Base-by-base conservation (phyloP, 208 protist genomes). In the Wallacemonas sp. region DNA sequence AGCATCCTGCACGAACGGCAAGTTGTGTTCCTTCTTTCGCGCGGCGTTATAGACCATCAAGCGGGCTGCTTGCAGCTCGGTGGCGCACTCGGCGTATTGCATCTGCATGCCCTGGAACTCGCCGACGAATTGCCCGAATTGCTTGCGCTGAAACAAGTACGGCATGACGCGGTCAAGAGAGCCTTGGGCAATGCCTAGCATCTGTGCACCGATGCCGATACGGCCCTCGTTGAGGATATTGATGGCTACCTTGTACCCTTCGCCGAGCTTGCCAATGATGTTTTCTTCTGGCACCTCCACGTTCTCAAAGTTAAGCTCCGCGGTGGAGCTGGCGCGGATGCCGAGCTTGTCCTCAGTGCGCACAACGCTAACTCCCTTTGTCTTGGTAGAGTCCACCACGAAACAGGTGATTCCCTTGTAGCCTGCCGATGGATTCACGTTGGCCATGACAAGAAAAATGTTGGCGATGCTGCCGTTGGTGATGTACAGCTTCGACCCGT, bases 341-440 rank as follows among this genome's bases (percentile, higher is more conserved):
- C 97, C 91, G 0, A 98, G 76, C 69, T 99, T 98, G 63, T 98
- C 78, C 74, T 98, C 97, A 15, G 95, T 95, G 30, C 93, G 93
- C 36, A 95, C 97, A 41, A 99, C 80, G 5, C 52, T 79, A 9
- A 98, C 42, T 37, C 97, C 97, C 0, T 84, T 68, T 10, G 76
- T 93, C 68, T 91, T 80, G 3, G 75, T 58, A 0, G 67, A 61
- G 66, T 98, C 89, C n/a, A 98, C 92, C 1, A 98, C 70, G 63
- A 99, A 99, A 57, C 92, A 91, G 2, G 97, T 99, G 82, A 99
- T 99, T 30, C 88, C 89, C 46, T 95, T 97, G 75, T 97, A 93
- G 19, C 89, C 90, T 54, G 84, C 77, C 8, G 76, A 81, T 1
- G 76, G 67, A 65, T 98, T 89, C n/a, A 92, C 81, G 37, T 83